Evolutionary conservation across 208 protist species (phyloP), one percentile per base, ranked within the genome.

Genomic region (Acanthamoeba royreba): DNA sequence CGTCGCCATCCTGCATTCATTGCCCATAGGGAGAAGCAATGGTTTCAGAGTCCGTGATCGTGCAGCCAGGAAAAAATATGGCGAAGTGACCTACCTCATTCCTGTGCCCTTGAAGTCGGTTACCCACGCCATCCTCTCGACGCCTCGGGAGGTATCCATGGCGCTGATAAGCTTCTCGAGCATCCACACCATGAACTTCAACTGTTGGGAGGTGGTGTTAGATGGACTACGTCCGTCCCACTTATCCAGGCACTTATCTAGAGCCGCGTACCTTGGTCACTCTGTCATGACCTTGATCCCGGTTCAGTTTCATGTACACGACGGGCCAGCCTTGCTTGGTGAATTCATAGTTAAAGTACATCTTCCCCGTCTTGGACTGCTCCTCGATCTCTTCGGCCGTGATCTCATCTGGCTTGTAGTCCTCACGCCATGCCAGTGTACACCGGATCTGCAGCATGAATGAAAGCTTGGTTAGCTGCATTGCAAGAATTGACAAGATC

Each of bases 141-240:
- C 42, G 11, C 77, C 77, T 22, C 53, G 40, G 43, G 43, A 55
- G 4, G 77, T n/a, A 28, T 86, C 77, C 77, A 86, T 86, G 45
- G 40, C 19, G n/a, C 25, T 47, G 77, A 86, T 86, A 45, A 55
- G 22, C 9, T 86, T 28, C 43, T 86, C 77, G 25, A 86, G 19
- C 77, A 86, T 55, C 77, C 77, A 86, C n/a, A 86, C 77, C 77
- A 86, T 47, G 77, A 58, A 86, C 77, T 55, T 86, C n/a, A 86
- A 19, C 63, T 74, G 63, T 25, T 9, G 49, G 9, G 19, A 55
- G 13, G 19, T 55, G 49, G n/a, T n/a, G n/a, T n/a, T n/a, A n/a
- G n/a, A n/a, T n/a, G n/a, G n/a, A n/a, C n/a, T n/a, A n/a, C n/a
- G n/a, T n/a, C n/a, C n/a, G n/a, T n/a, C n/a, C n/a, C n/a, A n/a